phyloP scores from a whole-genome alignment of 192 early-diverging fungal genomes.

The Diversispora epigaea region DNA sequence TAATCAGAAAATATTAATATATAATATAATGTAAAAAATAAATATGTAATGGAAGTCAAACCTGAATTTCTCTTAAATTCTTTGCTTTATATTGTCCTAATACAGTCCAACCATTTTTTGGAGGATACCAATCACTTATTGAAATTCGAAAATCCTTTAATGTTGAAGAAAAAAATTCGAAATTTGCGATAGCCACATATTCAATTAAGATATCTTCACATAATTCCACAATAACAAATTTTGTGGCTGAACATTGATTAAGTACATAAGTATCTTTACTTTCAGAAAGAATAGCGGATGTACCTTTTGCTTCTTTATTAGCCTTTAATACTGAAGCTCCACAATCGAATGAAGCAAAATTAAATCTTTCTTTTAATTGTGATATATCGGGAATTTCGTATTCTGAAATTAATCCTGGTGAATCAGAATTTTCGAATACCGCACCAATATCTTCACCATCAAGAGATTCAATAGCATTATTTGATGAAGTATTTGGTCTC shows the following conservation, averaged over 20 bases:
- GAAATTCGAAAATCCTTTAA: slow-evolving; percentile 86
- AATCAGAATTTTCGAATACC: background rate
- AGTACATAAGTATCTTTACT: slow-evolving; percentile 97
- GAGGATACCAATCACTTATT: slow-evolving; percentile 76
- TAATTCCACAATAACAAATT: slow-evolving; percentile 90
- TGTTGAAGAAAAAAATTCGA: slow-evolving; percentile 94
- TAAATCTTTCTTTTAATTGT: slow-evolving; percentile 70
- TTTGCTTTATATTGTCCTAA: slow-evolving; percentile 82
- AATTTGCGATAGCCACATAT: slow-evolving; percentile 87
- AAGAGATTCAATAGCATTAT: too few species aligned
- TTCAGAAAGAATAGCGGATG: slow-evolving; percentile 79
- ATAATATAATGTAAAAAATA: too few species aligned
- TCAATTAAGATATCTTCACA: slow-evolving; percentile 94
- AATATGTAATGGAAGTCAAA: slow-evolving; percentile 26
- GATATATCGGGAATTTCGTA: background rate
- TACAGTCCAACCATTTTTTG: slow-evolving; percentile 72
- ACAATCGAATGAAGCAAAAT: slow-evolving; percentile 93
- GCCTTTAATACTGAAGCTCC: slow-evolving; percentile 83
- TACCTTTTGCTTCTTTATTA: slow-evolving; percentile 82
- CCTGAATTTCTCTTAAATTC: slow-evolving; percentile 86
- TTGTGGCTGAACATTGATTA: slow-evolving; percentile 79
- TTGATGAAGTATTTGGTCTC: too few species aligned
- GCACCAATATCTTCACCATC: background rate
- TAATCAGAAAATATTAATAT: background rate
- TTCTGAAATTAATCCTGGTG: background rate